Percentiles rank a stretch among this genome's conserved stretches.
phyloP scores from a whole-genome alignment of 2,329 filamentous ascomycete genomes.

The Sodiomyces alkalinus region DNA sequence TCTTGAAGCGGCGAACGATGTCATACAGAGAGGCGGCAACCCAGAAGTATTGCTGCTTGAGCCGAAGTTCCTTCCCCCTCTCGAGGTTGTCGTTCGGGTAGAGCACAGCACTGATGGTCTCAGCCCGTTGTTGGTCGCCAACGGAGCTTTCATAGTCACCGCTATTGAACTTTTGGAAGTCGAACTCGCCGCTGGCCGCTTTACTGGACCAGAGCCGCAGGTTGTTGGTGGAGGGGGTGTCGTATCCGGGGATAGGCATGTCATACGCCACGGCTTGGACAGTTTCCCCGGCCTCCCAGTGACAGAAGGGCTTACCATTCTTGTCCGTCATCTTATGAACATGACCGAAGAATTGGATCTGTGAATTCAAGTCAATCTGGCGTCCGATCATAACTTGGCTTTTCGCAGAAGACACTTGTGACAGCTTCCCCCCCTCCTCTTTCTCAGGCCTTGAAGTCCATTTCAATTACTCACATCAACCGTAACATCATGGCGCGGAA shows the following conservation, averaged over 20 bases:
- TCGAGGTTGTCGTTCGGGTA: constrained; percentile 98
- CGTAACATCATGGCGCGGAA: constrained; percentile 85
- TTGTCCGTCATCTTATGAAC: constrained; percentile 64
- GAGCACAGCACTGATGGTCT: constrained; percentile 93
- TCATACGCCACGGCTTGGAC: constrained; percentile 91
- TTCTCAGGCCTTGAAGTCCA: too few species aligned
- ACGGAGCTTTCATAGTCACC: constrained; percentile 97
- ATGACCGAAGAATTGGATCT: constrained; percentile 86
- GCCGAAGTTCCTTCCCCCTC: constrained; percentile 84
- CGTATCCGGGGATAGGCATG: constrained; percentile 80
- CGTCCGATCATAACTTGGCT: too few species aligned
- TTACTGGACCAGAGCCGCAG: constrained; percentile 95
- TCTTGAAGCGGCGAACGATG: constrained; percentile 96
- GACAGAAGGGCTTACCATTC: constrained; percentile 55
- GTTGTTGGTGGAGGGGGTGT: constrained; percentile 87
- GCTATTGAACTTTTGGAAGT: constrained; percentile 98
- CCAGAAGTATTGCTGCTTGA: constrained; percentile 99
- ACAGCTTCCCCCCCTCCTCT: too few species aligned
- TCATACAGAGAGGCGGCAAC: constrained; percentile 92
- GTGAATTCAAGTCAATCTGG: background rate
- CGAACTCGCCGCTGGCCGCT: constrained; percentile 90
- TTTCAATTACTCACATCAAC: constrained; percentile 61
- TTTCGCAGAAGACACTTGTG: too few species aligned
- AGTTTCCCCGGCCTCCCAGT: constrained; percentile 87
- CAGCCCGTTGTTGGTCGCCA: constrained; percentile 94